Conservation (phyloP, 2,329 filamentous ascomycete genomes). For the Domatiomyces globalis region DNA sequence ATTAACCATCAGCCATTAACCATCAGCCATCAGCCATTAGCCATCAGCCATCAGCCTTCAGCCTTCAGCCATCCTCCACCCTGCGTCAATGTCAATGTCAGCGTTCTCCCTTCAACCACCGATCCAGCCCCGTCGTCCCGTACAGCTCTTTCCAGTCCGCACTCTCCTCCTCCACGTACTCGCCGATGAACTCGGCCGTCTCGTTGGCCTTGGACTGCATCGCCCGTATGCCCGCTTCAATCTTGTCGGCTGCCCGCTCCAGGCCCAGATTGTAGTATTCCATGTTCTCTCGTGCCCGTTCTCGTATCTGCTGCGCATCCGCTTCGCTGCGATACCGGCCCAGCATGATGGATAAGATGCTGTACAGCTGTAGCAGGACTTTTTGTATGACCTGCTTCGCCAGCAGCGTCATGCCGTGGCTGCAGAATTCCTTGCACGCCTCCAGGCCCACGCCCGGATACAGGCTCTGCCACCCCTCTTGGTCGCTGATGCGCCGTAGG, state of each 20-base stretch:
- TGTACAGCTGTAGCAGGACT: slow-evolving; percentile 58
- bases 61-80: neutral
- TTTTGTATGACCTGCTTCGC: slow-evolving; percentile 66
- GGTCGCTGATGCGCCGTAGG: slow-evolving; percentile 42
- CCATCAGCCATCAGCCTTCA: too few relatives aligned
- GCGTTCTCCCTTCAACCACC: slow-evolving; percentile 15
- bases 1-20: neutral
- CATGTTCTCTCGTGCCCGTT: slow-evolving; percentile 24
- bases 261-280: slow-evolving; percentile 29
- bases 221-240: slow-evolving; percentile 16
- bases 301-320: slow-evolving; percentile 26
- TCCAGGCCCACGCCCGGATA: slow-evolving; percentile 67
- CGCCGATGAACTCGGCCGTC: slow-evolving; percentile 31
- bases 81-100: neutral
- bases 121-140: slow-evolving; percentile 12
- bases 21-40: too few relatives aligned
- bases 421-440: slow-evolving; percentile 69
- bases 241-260: slow-evolving; percentile 26
- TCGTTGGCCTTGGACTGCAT: slow-evolving; percentile 23
- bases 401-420: slow-evolving; percentile 75
- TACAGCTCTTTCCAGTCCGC: slow-evolving; percentile 29
- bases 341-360: slow-evolving; percentile 42
- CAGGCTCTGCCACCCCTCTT: slow-evolving; percentile 53
- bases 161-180: slow-evolving; percentile 32
- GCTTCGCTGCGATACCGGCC: slow-evolving; percentile 25